phyloP scores from a whole-genome alignment of 257 asterid species.

The Paulownia fortunei region DNA sequence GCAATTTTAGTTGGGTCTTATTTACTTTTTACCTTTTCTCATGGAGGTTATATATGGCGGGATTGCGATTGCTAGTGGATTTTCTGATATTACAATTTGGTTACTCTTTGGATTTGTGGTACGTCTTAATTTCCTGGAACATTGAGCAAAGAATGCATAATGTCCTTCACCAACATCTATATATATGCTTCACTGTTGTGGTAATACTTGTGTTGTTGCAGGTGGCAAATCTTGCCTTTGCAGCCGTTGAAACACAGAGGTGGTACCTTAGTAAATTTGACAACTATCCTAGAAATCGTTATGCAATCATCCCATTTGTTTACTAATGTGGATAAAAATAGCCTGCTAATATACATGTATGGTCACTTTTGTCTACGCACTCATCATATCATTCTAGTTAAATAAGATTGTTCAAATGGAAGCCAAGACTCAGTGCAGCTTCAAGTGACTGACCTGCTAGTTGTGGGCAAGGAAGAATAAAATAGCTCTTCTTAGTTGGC shows the following conservation, averaged over 20 bases:
- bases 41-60: conserved; percentile 84
- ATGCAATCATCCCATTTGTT: conserved; percentile 65
- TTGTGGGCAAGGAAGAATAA: no score
- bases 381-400: no score
- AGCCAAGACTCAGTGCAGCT: no score
- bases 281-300: conserved; percentile 72
- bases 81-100: conserved; percentile 73
- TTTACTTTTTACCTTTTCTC: conserved; percentile 3
- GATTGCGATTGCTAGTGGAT: conserved; percentile 78
- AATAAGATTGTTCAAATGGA: no score
- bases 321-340: conserved; percentile 32
- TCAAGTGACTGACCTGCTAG: no score
- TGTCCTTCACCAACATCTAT: background rate
- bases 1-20: background rate
- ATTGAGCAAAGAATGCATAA: conserved; percentile 3
- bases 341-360: background rate
- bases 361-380: no score
- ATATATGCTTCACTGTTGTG: background rate
- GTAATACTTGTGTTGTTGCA: conserved; percentile 37
- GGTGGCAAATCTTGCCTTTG: conserved; percentile 81
- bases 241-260: conserved; percentile 82
- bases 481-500: no score
- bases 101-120: conserved; percentile 80
- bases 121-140: conserved; percentile 19
- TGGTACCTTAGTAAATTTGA: conserved; percentile 87